Conservation (phyloP, 257 asterid species). For the Solanum pinnatisectum region DNA sequence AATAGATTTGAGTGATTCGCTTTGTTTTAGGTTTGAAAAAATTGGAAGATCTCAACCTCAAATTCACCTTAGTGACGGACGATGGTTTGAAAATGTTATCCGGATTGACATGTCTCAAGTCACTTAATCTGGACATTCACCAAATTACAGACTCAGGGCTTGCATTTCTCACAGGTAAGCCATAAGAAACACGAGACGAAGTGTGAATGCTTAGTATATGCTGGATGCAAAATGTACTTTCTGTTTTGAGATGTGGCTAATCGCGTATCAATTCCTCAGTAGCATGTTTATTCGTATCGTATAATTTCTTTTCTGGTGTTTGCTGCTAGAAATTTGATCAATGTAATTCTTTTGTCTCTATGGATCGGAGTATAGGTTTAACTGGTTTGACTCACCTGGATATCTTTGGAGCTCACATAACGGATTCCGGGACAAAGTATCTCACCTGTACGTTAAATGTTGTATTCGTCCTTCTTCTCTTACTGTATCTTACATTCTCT, state of each 20-base stretch:
- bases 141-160: constrained; percentile 23
- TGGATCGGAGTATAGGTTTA: background rate
- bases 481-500: background rate
- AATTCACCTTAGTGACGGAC: constrained; percentile 19
- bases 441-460: background rate
- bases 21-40: constrained; percentile 16
- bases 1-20: background rate
- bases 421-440: constrained; percentile 1
- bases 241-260: background rate
- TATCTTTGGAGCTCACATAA: constrained; percentile 4
- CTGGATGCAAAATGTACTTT: background rate
- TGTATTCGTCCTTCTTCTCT: background rate
- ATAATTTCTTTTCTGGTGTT: background rate
- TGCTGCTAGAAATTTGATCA: background rate
- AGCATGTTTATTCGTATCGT: background rate
- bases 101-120: constrained; percentile 17
- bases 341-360: background rate
- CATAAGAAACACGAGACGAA: background rate
- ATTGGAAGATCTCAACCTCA: constrained; percentile 20
- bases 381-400: constrained; percentile 2
- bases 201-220: background rate
- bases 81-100: constrained; percentile 18
- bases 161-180: constrained; percentile 12
- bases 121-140: constrained; percentile 23
- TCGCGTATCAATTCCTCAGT: background rate